These are phyloP conservation scores for Diplogelasinospora grovesii DNA, from an alignment of 495 filamentous ascomycete species.

Conservation along the genomic window DNA sequence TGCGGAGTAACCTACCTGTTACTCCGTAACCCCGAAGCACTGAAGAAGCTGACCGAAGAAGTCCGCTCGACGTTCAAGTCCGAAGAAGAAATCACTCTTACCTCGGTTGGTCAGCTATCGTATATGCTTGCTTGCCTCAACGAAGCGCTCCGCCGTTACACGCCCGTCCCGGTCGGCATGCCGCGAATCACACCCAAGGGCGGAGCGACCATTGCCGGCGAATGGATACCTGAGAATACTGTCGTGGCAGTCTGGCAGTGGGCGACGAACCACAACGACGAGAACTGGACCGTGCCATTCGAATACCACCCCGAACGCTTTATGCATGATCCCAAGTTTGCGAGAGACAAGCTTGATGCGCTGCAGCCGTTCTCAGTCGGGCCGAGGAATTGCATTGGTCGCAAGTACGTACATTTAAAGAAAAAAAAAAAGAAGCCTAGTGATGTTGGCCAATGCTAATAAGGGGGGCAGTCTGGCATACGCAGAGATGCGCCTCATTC, in stretches of 20 bases:
- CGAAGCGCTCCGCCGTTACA: slow-evolving; percentile 49
- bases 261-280: slow-evolving; percentile 33
- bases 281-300: slow-evolving; percentile 41
- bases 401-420: slow-evolving; percentile 37
- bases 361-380: slow-evolving; percentile 49
- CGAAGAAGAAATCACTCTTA: slow-evolving; percentile 41
- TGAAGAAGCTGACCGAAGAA: slow-evolving; percentile 38
- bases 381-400: slow-evolving; percentile 50
- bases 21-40: slow-evolving; percentile 31
- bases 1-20: slow-evolving; percentile 41
- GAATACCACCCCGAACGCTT: slow-evolving; percentile 46
- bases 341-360: slow-evolving; percentile 37
- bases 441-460: background rate
- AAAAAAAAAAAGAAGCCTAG: too few species aligned
- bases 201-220: slow-evolving; percentile 38
- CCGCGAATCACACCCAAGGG: slow-evolving; percentile 36
- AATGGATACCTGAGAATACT: slow-evolving; percentile 37
- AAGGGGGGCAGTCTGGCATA: slow-evolving; percentile 3
- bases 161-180: slow-evolving; percentile 40
- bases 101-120: slow-evolving; percentile 31
- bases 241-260: slow-evolving; percentile 43
- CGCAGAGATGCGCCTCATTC: slow-evolving; percentile 40
- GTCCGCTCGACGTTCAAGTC: slow-evolving; percentile 41
- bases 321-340: slow-evolving; percentile 31
- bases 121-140: slow-evolving; percentile 50